A percentile compares a stretch with the other conserved stretches of the same genome.
phyloP scores from a whole-genome alignment of 2,329 filamentous ascomycete genomes.

The Plenodomus tracheiphilus region DNA sequence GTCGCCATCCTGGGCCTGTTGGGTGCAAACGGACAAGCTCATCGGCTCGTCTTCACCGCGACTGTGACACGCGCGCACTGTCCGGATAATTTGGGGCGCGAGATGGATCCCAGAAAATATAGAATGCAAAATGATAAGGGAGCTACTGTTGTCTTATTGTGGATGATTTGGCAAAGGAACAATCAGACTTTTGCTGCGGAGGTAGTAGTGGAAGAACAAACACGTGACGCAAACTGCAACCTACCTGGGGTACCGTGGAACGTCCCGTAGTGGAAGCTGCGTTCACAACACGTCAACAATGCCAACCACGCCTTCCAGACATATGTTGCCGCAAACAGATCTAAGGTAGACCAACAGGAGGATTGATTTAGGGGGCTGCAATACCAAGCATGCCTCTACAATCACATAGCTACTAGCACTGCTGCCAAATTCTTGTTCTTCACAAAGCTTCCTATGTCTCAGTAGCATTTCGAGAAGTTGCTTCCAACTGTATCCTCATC shows the following conservation, averaged over 20 bases:
- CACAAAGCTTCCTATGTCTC: not conserved
- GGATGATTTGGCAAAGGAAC: not conserved
- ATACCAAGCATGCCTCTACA: no score
- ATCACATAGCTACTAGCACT: no score
- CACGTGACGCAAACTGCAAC: not conserved
- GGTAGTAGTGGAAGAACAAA: no score
- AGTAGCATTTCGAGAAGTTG: not conserved
- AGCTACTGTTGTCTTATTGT: not conserved
- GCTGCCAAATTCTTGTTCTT: not conserved
- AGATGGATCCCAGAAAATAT: not conserved
- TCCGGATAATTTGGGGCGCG: not conserved
- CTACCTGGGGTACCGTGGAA: no score
- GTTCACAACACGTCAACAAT: no score
- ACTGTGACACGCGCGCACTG: not conserved
- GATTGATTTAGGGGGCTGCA: no score
- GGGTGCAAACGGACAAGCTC: slow-evolving; percentile 8
- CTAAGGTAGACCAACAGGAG: no score
- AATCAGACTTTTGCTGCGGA: no score
- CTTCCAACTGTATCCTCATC: slow-evolving; percentile 36
- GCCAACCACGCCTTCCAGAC: not conserved
- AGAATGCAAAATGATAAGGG: not conserved
- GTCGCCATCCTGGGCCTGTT: slow-evolving; percentile 16
- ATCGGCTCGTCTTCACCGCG: slow-evolving; percentile 11
- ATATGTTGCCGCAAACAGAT: no score
- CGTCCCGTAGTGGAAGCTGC: no score